Evolutionary conservation across 306 rosid genomes (phyloP), one percentile per base, ranked within the genome.

Genomic region (Cucurbita argyrosperma): DNA sequence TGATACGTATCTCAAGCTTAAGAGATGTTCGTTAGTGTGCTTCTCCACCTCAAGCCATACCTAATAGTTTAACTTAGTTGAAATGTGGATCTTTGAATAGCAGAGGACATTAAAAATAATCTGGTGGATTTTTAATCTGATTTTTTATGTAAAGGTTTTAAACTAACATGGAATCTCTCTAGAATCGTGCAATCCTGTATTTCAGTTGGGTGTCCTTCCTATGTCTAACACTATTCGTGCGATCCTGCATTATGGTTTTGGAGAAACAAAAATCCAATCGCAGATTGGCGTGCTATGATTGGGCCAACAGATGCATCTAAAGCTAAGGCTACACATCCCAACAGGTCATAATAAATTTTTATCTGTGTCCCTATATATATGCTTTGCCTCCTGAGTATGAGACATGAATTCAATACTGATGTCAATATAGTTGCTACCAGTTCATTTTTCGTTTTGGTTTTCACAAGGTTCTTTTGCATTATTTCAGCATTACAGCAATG

Each of bases 211-310:
- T 71, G 63, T 56, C 78, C 35, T 37, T 56, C 76, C 68, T 67
- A 49, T 76, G 30, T 54, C 55, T 56, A 70, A 78, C 75, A 72
- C 50, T 58, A 47, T 26, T 72, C 54, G 26, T 73, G 97, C 79
- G 97, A 96, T 38, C 90, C 93, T 79, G 85, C 74, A 60, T 85
- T 73, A 83, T 93, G 98, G 73, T 90, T 74, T 80, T 93, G 84
- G 96, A 90, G 83, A 93, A 89, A 89, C 88, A 89, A 83, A 30
- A 83, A 89, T 52, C 96, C 98, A 35, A 79, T 93, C 19, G 85
- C 83, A n/a, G 92, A 87, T 76, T 93, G 98, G 98, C 96, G 98
- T 11, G 81, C 89, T 77, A 65, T 90, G 70, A 90, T 92, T 83
- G 98, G 98, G 12, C 98, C 98, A 74, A 92, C 98, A 16, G 96